Evolutionary conservation across 805 yeast genomes (phyloP).

Genomic region (Teunomyces gatunensis): DNA sequence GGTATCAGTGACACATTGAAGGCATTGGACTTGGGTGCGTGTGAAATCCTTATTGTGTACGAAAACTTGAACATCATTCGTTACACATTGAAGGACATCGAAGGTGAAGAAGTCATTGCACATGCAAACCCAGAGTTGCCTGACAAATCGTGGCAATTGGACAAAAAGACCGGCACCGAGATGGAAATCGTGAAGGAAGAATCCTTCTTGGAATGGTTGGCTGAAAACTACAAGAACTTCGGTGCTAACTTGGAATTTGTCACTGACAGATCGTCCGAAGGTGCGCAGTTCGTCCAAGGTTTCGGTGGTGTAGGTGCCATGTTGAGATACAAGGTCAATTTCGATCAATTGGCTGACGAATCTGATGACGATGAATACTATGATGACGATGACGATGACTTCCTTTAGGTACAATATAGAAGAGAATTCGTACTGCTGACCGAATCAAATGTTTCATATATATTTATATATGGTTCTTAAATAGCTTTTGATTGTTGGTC

Average conservation of each 20-base stretch:
- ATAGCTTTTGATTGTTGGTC: conserved; percentile 3
- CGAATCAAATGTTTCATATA: background rate
- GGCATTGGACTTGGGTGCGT: conserved; percentile 94
- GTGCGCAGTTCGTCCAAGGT: conserved; percentile 97
- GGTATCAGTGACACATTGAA: conserved; percentile 96
- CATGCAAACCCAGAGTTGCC: conserved; percentile 71
- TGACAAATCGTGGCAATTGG: conserved; percentile 73
- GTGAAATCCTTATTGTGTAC: conserved; percentile 87
- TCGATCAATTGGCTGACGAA: conserved; percentile 90
- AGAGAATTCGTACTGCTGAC: background rate
- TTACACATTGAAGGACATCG: conserved; percentile 79
- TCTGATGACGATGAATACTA: conserved; percentile 82
- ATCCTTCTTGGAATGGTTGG: conserved; percentile 93
- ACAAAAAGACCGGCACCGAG: conserved; percentile 84
- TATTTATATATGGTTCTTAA: background rate
- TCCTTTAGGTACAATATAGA: conserved; percentile 1
- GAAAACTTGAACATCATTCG: conserved; percentile 87
- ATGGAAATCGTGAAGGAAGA: conserved; percentile 86
- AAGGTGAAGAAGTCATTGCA: conserved; percentile 71
- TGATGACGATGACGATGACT: conserved; percentile 58
- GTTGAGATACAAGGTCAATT: conserved; percentile 93
- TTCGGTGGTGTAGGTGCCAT: conserved; percentile 99
- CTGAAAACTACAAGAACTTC: conserved; percentile 89
- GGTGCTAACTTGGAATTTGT: conserved; percentile 97
- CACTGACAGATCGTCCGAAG: conserved; percentile 94